A percentile compares a stretch with the other conserved stretches of the same genome.
Conservation (phyloP, 805 yeast genomes). For the Debaryomyces maramus region DNA sequence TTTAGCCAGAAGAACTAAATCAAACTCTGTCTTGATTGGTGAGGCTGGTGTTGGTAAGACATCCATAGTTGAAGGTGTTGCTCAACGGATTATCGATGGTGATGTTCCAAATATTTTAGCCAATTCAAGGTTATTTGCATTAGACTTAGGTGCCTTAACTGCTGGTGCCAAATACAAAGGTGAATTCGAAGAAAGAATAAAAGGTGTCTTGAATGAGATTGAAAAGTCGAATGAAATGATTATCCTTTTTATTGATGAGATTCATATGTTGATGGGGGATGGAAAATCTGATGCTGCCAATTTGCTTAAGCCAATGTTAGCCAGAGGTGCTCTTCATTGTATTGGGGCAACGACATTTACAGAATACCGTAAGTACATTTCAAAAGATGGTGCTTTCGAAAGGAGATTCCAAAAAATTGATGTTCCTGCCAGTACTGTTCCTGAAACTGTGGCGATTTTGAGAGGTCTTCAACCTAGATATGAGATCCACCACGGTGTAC, state of each 20-base stretch:
- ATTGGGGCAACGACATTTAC: slow-evolving; percentile 97
- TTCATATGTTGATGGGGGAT: slow-evolving; percentile 99
- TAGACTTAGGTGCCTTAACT: slow-evolving; percentile 93
- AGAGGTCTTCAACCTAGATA: slow-evolving; percentile 93
- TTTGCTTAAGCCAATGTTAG: slow-evolving; percentile 93
- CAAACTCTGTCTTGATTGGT: slow-evolving; percentile 95
- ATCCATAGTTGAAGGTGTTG: slow-evolving; percentile 97
- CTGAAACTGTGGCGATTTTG: slow-evolving; percentile 92
- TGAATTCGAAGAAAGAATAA: slow-evolving; percentile 96
- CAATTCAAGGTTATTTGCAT: slow-evolving; percentile 76
- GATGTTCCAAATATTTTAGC: slow-evolving; percentile 91
- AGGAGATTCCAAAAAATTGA: slow-evolving; percentile 97
- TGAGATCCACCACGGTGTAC: slow-evolving; percentile 96
- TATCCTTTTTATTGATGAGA: slow-evolving; percentile 92
- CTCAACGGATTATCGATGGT: slow-evolving; percentile 92
- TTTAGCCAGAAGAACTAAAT: slow-evolving; percentile 93
- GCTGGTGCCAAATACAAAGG: slow-evolving; percentile 99
- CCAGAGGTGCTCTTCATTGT: slow-evolving; percentile 94
- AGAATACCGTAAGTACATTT: slow-evolving; percentile 88
- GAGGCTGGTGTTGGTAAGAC: slow-evolving; percentile 99
- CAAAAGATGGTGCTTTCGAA: slow-evolving; percentile 98
- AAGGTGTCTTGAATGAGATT: slow-evolving; percentile 93
- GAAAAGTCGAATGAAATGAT: slow-evolving; percentile 85
- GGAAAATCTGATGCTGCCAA: slow-evolving; percentile 98
- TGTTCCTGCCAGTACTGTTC: slow-evolving; percentile 88